phyloP scores from a whole-genome alignment of 306 rosid genomes.

The Gleditsia sinensis region DNA sequence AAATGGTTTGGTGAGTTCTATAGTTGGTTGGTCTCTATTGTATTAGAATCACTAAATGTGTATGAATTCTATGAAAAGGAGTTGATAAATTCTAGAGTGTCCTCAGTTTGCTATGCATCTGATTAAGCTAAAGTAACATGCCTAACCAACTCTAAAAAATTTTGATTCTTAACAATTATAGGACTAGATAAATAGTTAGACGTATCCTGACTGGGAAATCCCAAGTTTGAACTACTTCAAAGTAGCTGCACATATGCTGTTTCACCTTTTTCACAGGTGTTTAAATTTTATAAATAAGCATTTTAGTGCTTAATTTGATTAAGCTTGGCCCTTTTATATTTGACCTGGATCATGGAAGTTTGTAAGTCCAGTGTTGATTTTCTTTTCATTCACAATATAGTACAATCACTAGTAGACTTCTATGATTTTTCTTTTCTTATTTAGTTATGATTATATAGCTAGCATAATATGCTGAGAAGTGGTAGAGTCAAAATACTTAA shows the following conservation, averaged over 20 bases:
- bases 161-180: neutral
- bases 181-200: constrained; percentile 5
- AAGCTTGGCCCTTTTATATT: constrained; percentile 25
- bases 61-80: neutral
- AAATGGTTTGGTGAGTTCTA: constrained; percentile 65
- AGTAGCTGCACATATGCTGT: constrained; percentile 27
- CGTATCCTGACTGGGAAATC: constrained; percentile 13
- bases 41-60: constrained; percentile 12
- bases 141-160: neutral
- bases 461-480: constrained; percentile 16
- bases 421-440: neutral
- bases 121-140: neutral
- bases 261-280: constrained; percentile 8
- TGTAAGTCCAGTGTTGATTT: constrained; percentile 29
- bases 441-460: constrained; percentile 15
- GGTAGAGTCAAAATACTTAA: constrained; percentile 20
- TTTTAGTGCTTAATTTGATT: constrained; percentile 18
- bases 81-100: constrained; percentile 4
- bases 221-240: constrained; percentile 1
- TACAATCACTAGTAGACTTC: constrained; percentile 2
- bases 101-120: neutral
- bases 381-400: constrained; percentile 16
- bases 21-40: constrained; percentile 25
- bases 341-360: constrained; percentile 21
- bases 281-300: constrained; percentile 28